Evolutionary conservation across 805 yeast species (phyloP).

Genomic region (Monosporozyma servazzii): DNA sequence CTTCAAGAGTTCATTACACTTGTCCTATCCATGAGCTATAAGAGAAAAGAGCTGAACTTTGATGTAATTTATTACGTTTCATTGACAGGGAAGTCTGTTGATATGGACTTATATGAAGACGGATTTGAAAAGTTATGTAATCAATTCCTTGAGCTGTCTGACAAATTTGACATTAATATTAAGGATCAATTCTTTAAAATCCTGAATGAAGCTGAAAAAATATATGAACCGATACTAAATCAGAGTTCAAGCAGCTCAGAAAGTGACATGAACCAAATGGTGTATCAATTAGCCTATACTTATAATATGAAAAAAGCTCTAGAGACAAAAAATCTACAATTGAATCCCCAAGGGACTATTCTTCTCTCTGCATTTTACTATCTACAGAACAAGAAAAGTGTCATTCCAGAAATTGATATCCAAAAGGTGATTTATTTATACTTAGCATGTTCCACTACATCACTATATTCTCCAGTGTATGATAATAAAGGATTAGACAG

Average conservation of each 20-base stretch:
- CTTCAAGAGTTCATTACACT: constrained; percentile 52
- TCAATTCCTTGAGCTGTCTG: constrained; percentile 39
- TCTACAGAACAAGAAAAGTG: constrained; percentile 10
- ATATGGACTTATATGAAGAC: neutral
- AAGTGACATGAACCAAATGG: constrained; percentile 29
- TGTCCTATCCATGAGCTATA: constrained; percentile 35
- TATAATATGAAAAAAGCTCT: constrained; percentile 26
- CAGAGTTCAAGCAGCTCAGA: constrained; percentile 19
- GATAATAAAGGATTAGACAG: constrained; percentile 23
- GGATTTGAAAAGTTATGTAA: constrained; percentile 15
- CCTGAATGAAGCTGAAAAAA: constrained; percentile 31
- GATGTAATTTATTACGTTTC: constrained; percentile 20
- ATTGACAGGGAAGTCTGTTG: neutral
- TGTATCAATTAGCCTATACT: constrained; percentile 33
- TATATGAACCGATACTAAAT: constrained; percentile 32
- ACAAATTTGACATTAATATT: constrained; percentile 56
- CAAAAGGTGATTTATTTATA: constrained; percentile 32
- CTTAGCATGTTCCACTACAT: constrained; percentile 36
- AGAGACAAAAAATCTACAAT: constrained; percentile 22
- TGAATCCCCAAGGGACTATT: constrained; percentile 30
- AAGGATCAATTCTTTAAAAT: constrained; percentile 30
- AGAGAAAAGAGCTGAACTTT: constrained; percentile 17
- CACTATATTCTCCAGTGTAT: constrained; percentile 22
- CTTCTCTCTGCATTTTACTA: constrained; percentile 19
- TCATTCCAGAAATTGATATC: constrained; percentile 10